Evolutionary conservation across 116 monocot species (phyloP).

Genomic region (Iris pallida): DNA sequence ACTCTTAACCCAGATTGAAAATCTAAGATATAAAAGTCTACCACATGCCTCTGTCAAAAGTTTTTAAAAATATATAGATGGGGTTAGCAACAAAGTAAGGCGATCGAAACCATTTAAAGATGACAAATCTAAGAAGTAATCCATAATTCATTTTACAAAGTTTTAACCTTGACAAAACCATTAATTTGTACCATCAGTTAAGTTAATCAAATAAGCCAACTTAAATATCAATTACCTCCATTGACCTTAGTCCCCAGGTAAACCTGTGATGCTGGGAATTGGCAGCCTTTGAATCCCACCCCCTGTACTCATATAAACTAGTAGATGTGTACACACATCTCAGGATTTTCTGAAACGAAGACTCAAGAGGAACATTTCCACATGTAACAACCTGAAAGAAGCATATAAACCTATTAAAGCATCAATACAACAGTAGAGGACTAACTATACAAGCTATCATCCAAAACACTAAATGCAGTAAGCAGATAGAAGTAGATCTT

Average conservation of each 20-base stretch:
- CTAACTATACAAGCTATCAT: too few species aligned
- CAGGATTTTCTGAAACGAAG: conserved; percentile 57
- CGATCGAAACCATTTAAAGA: too few species aligned
- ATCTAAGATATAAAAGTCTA: conserved; percentile 43
- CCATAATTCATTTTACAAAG: not conserved
- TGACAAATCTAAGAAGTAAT: too few species aligned
- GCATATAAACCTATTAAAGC: not conserved
- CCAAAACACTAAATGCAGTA: too few species aligned
- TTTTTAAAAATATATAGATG: not conserved
- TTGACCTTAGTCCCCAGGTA: conserved; percentile 35
- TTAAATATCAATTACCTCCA: conserved; percentile 16
- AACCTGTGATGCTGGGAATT: conserved; percentile 30
- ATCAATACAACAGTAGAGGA: too few species aligned
- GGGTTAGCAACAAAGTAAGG: not conserved
- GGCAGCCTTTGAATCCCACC: conserved; percentile 53
- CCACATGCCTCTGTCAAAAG: conserved; percentile 32
- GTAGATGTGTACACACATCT: conserved; percentile 73
- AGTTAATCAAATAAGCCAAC: not conserved
- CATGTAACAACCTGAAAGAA: conserved; percentile 48
- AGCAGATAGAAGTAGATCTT: too few species aligned
- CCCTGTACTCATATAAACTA: conserved; percentile 65
- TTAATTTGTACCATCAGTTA: not conserved
- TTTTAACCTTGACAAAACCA: too few species aligned
- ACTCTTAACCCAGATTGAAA: conserved; percentile 39
- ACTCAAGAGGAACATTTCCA: conserved; percentile 55